A percentile compares a stretch with the other conserved stretches of the same genome.
These are phyloP conservation scores for Leucaena leucocephala DNA, from an alignment of 306 rosid species.

Conservation along the genomic window DNA sequence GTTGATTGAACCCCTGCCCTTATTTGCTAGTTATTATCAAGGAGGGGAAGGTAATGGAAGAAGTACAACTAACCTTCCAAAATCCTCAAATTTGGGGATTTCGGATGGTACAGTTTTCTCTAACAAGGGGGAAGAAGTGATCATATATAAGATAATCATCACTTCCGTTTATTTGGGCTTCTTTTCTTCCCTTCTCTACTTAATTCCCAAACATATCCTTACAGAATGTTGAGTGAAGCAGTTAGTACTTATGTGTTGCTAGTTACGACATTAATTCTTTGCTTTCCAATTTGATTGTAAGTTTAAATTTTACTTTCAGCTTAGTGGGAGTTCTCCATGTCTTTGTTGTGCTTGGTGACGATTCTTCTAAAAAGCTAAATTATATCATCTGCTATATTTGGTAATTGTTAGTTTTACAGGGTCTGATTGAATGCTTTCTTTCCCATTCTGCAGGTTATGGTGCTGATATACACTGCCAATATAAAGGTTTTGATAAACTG, in stretches of 20 bases:
- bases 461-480: conserved; percentile 4
- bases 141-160: not conserved
- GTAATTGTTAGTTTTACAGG: too few species aligned
- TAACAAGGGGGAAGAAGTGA: not conserved
- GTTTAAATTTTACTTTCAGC: not conserved
- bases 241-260: not conserved
- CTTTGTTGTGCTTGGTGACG: not conserved
- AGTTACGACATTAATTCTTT: not conserved
- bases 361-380: not conserved
- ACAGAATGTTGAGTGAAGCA: not conserved
- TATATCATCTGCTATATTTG: not conserved
- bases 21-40: not conserved
- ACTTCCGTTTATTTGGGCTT: not conserved
- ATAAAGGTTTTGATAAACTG: not conserved
- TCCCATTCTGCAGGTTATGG: conserved; percentile 24
- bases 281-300: not conserved
- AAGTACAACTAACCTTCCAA: not conserved
- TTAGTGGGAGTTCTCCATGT: not conserved
- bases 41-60: not conserved
- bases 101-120: not conserved
- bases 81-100: not conserved
- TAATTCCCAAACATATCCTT: not conserved
- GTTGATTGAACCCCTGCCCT: not conserved
- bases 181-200: not conserved
- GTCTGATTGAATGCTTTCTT: not conserved